Evolutionary conservation across 1,139 yeast species (phyloP), one percentile per base, ranked within the genome.

Genomic region (Debaryomycetaceae sp.): DNA sequence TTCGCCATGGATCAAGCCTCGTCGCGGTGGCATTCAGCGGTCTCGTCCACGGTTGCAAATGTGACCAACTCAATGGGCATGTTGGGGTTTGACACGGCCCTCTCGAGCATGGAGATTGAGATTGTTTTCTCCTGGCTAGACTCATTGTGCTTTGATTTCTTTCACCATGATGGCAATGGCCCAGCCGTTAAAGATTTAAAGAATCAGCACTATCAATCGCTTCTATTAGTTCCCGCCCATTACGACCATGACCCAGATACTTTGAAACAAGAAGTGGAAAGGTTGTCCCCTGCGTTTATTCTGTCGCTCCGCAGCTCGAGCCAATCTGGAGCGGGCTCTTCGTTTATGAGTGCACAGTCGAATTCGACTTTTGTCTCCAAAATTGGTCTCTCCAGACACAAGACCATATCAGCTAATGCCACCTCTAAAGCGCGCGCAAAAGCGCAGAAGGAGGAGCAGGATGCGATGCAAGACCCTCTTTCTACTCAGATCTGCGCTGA

Each of bases 81-180:
- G 10, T 54, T 62, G 21, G 75, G 74, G 0, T 68, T 57, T 40
- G 77, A 75, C 2, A 65, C 68, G 27, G 73, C 73, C 15, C 53
- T 82, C 31, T 66, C 80, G 1, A 56, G 58, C 22, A 58, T 55
- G 25, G 94, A 85, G 46, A 58, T 80, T 25, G 86, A 78, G 33
- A 71, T 79, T 1, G 73, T 81, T 1, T 75, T 79, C 38, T 63
- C 72, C 1, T 85, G 95, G 95, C 51, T 81, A 15, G 63, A 73
- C 31, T 63, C 77, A 8, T 54, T 82, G 22, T 72, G 78, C 36
- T 53, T 72, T 31, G 85, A 76, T 35, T 83, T 82, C 47, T 83
- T 85, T 54, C 76, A 83, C 46, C 78, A 81, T 44, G 77, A 71
- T 32, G 95, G 95, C 1, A 79, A 78, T 29, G 95, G 95, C 0